Percentiles rank a stretch among this genome's conserved stretches.
phyloP scores from a whole-genome alignment of 169 alveolate species.

The Cryptosporidium tyzzeri region DNA sequence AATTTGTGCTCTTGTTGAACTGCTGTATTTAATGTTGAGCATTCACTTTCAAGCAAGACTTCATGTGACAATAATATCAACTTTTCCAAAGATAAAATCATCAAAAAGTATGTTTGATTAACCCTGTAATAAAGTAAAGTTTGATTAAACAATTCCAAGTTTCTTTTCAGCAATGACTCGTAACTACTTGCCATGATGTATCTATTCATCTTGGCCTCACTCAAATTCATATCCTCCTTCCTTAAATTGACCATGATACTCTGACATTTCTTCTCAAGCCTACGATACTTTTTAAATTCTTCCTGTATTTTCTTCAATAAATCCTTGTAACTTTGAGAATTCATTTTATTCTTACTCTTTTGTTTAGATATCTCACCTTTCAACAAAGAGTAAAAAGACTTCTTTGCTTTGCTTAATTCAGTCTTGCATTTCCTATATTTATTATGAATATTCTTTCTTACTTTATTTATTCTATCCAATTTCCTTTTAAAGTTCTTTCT shows the following conservation, averaged over 20 bases:
- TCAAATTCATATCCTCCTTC: neutral
- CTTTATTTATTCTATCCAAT: neutral
- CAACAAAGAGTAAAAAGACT: neutral
- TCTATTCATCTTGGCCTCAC: neutral
- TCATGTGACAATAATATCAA: neutral
- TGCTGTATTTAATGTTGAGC: neutral
- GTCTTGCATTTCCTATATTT: neutral
- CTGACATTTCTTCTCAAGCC: neutral
- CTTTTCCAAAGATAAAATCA: slow-evolving; percentile 7
- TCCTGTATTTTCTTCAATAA: neutral
- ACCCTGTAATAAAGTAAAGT: neutral
- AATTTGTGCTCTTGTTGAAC: neutral
- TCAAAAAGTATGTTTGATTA: neutral
- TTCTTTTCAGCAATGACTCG: slow-evolving; percentile 5
- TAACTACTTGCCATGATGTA: neutral
- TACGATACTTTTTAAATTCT: neutral
- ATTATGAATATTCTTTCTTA: slow-evolving; percentile 1
- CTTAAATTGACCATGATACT: neutral
- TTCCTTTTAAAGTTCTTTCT: neutral
- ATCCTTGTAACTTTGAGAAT: neutral
- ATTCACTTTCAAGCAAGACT: neutral
- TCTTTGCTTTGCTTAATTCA: neutral
- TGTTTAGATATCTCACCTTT: neutral
- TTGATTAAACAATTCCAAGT: neutral
- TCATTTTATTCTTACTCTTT: neutral